Evolutionary conservation across 495 filamentous ascomycete species (phyloP), one percentile per base, ranked within the genome.

Genomic region (Penicillium atrosanguineum): DNA sequence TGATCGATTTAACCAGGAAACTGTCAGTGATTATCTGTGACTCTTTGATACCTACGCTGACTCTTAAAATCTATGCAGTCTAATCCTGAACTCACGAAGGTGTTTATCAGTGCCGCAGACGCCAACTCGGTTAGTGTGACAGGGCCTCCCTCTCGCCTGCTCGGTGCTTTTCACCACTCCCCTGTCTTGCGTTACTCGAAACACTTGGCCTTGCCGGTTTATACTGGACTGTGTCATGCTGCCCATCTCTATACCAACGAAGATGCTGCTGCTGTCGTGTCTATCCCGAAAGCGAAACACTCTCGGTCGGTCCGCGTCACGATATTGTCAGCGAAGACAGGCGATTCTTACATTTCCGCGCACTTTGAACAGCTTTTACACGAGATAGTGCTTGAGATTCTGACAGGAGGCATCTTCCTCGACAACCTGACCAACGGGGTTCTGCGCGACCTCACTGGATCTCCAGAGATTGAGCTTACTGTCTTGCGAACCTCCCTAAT

Each of bases 111-210:
- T 51, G 70, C 69, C 21, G 57, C 60, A 1, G 65, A 62, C 25
- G 48, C 52, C 4, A 68, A 57, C 7, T 72, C 74, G 8, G 62
- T 73, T 1, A 76, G 65, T 14, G 53, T 79, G 12, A 78, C 64
- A 51, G 76, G 75, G 0, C 76, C 77, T 39, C 76, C 77, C 0
- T 60, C 70, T 4, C 56, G 71, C 14, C 47, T 77, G 2, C 67
- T 67, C 48, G 54, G 46, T n/a, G 39, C 64, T 6, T 73, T 75
- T 49, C 53, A 47, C 5, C 42, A 50, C 4, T 70, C 73, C 0
- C 51, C 67, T 3, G 43, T 64, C 4, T 60, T 78, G 21, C 67
- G 70, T 6, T 54, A 66, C 37, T 61, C 56, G 23, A 73, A 69
- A 40, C 53, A 39, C 14, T 11, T 16, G 1, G 14, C 53, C 15